Evolutionary conservation across 805 yeast genomes (phyloP).

Genomic region (Yamadazyma phyllophila): DNA sequence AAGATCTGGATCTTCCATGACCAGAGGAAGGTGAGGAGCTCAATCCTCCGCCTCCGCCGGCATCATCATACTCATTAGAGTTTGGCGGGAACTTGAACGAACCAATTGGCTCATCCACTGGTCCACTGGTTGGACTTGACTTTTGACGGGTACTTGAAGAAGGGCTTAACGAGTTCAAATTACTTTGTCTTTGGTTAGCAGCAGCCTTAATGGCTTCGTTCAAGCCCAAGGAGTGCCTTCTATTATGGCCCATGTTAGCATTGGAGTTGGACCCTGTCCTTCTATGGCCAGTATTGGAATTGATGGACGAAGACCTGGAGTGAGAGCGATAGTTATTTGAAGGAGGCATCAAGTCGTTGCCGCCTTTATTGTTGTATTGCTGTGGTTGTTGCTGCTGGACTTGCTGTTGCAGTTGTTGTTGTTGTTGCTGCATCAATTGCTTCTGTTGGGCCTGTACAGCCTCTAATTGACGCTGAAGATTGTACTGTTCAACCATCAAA

Average conservation of each 20-base stretch:
- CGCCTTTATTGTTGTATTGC: neutral
- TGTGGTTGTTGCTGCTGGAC: conserved; percentile 1
- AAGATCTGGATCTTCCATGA: conserved; percentile 37
- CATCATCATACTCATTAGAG: conserved; percentile 10
- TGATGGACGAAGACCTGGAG: conserved; percentile 32
- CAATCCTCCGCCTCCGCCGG: conserved; percentile 7
- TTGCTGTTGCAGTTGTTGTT: conserved; percentile 38
- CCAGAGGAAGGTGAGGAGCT: conserved; percentile 17
- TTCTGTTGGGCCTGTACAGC: conserved; percentile 90
- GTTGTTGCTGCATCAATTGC: conserved; percentile 78
- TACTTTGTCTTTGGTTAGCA: conserved; percentile 70
- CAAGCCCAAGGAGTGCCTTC: conserved; percentile 90
- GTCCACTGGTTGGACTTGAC: conserved; percentile 12
- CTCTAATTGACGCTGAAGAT: conserved; percentile 89
- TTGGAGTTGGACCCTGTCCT: conserved; percentile 32
- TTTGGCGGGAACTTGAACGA: conserved; percentile 55
- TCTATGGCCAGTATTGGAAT: conserved; percentile 24
- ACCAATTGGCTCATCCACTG: conserved; percentile 19
- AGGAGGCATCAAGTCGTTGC: conserved; percentile 21
- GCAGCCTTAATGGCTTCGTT: conserved; percentile 96
- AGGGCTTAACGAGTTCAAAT: conserved; percentile 34
- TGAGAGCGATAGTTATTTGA: conserved; percentile 20
- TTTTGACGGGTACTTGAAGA: conserved; percentile 15
- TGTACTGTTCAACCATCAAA: conserved; percentile 87
- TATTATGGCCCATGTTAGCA: conserved; percentile 59